Conservation (phyloP, 1,284 basidiomycete species). For the Trichosporon asahii region DNA sequence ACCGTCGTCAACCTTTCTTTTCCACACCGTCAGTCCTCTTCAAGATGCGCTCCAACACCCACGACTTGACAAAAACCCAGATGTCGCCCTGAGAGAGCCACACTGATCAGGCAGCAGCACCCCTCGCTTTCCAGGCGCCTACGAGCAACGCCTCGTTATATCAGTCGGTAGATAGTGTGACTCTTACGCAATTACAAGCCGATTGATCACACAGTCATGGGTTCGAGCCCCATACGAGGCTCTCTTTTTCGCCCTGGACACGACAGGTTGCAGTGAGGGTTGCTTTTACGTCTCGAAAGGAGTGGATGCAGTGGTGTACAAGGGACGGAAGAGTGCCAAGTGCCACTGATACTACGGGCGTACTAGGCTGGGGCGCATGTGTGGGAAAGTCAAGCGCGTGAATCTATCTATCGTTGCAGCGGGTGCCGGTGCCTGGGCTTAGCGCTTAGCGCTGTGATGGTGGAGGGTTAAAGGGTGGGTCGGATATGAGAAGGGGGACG, state of each 20-base stretch:
- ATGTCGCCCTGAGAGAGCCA: too few relatives aligned
- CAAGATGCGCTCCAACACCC: too few relatives aligned
- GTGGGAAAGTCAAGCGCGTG: neutral
- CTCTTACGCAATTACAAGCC: constrained; percentile 5
- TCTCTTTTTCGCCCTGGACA: neutral
- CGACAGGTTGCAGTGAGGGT: too few relatives aligned
- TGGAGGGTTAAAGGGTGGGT: neutral
- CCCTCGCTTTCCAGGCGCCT: neutral
- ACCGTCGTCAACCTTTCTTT: too few relatives aligned
- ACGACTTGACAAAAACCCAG: too few relatives aligned
- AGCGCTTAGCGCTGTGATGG: too few relatives aligned
- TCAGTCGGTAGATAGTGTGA: constrained; percentile 11
- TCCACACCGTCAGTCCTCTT: too few relatives aligned
- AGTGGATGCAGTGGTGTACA: neutral
- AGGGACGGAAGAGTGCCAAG: neutral
- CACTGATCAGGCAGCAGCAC: too few relatives aligned
- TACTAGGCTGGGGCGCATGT: neutral
- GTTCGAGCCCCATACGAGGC: constrained; percentile 11
- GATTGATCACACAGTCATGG: constrained; percentile 11
- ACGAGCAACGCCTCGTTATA: constrained; percentile 6
- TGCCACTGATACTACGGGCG: neutral
- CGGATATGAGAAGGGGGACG: neutral
- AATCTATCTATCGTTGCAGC: neutral
- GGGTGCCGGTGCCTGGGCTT: neutral
- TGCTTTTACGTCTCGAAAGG: neutral